Evolutionary conservation across 106 monocot species (phyloP).

Genomic region (Allium fistulosum): DNA sequence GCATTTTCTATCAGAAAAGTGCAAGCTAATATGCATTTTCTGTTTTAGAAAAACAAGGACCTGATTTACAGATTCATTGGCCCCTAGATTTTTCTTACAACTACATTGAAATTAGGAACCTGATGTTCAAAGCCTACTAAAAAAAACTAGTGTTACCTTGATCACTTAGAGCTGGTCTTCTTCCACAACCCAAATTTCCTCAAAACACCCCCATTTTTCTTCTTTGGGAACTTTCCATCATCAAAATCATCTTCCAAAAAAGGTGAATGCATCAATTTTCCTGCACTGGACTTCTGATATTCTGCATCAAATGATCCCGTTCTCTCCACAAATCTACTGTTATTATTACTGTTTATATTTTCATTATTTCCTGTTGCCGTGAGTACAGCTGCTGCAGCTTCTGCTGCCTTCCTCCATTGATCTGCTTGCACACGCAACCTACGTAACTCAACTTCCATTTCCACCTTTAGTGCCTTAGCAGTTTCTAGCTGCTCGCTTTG

Average conservation of each 20-base stretch:
- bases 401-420: conserved; percentile 99
- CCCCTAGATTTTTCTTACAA: no score
- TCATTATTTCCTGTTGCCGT: conserved; percentile 9
- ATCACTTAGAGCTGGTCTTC: conserved; percentile 16
- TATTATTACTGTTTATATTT: conserved; percentile 17
- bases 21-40: no score
- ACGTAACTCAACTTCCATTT: conserved; percentile 67
- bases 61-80: no score
- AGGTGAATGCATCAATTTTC: conserved; percentile 53
- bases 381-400: conserved; percentile 78
- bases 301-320: conserved; percentile 43
- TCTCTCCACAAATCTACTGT: conserved; percentile 52
- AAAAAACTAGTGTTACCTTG: no score
- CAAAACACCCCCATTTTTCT: conserved; percentile 57
- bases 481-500: conserved; percentile 58
- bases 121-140: no score
- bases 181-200: conserved; percentile 74
- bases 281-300: conserved; percentile 22
- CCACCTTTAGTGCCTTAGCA: conserved; percentile 36
- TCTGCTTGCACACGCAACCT: conserved; percentile 78
- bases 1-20: no score
- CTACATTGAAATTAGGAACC: no score
- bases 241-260: conserved; percentile 49
- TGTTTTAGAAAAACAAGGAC: no score
- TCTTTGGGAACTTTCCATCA: conserved; percentile 44